Base-by-base conservation (phyloP, 2,329 filamentous ascomycete genomes). In the Aspergillus aculeatus region DNA sequence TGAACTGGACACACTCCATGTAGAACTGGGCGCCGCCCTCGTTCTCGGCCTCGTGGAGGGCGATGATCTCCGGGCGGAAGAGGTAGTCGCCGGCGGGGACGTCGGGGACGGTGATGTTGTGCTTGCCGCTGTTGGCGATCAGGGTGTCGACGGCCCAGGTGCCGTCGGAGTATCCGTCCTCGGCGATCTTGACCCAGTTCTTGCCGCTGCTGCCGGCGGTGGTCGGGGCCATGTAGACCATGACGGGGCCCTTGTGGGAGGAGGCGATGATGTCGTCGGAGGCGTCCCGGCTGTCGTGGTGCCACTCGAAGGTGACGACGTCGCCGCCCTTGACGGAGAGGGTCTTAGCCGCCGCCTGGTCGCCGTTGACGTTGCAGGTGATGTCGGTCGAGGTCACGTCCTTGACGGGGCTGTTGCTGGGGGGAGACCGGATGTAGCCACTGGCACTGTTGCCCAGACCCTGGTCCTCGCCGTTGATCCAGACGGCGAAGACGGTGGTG, bases 271-370 rank as follows among this genome's bases (percentile, higher is more conserved):
- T 66, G 61, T 67, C 65, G 65, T 67, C 65, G 5, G 61, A 59
- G 47, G 31, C 47, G 29, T 51, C 38, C 11, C 65, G 65, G 56
- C 35, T 50, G 57, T 62, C 48, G 62, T 67, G 65, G 64, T 67
- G 65, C 65, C 65, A 67, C 57, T 67, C 65, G 47, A 67, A 67
- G 56, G 65, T 67, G 56, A 67, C 32, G 59, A 65, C 64, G 62
- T 67, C 65, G 14, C 65, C 65, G 23, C 61, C 54, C 57, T 62
- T 60, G 59, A 66, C 64, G 16, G 60, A 52, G 10, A 67, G 58
- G 50, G 64, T 66, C 54, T 65, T 61, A 1, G 65, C 61, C 19
- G 62, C 57, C 7, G 64, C 53, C 9, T 53, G 50, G 52, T 55
- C 56, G 38, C 64, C 64, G 59, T 62, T 64, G 50, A 67, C 62